These are phyloP conservation scores for Leishmania martiniquensis DNA, from an alignment of 208 protist species.

Conservation along the genomic window DNA sequence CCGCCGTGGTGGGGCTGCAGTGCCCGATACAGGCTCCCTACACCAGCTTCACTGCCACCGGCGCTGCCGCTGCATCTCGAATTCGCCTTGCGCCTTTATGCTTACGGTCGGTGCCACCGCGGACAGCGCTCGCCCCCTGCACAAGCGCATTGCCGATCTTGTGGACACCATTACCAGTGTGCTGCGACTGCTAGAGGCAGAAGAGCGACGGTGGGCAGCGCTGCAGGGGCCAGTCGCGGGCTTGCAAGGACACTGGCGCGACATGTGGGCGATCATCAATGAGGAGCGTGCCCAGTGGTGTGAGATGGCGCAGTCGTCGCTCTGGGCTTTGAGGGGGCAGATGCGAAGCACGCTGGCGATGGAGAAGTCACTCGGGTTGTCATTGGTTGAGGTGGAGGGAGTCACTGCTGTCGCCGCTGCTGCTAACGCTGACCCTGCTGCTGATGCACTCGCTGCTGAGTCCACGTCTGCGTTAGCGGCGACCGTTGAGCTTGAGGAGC, in stretches of 20 bases:
- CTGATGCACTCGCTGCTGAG: background rate
- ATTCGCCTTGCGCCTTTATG: background rate
- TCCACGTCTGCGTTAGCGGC: background rate
- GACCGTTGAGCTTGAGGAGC: background rate
- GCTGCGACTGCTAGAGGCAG: constrained; percentile 9
- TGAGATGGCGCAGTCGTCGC: constrained; percentile 2
- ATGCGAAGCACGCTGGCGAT: background rate
- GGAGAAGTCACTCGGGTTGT: background rate
- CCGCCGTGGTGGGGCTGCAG: background rate
- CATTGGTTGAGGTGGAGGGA: background rate
- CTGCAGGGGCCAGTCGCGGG: constrained; percentile 8
- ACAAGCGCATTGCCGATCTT: constrained; percentile 8
- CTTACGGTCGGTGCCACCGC: background rate
- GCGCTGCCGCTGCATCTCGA: constrained; percentile 7
- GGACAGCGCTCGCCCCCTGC: constrained; percentile 4
- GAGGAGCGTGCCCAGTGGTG: constrained; percentile 18
- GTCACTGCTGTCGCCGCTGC: background rate
- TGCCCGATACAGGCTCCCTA: background rate
- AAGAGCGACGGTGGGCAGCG: constrained; percentile 22
- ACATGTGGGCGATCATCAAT: background rate
- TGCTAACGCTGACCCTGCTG: background rate
- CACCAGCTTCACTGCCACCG: background rate
- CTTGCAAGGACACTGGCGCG: background rate
- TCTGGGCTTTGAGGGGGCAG: background rate
- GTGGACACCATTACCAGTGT: background rate